Percentiles rank a stretch among this genome's conserved stretches.
These are phyloP conservation scores for Cunninghamia lanceolata DNA, from an alignment of 75 land plant genomes.

Conservation along the genomic window DNA sequence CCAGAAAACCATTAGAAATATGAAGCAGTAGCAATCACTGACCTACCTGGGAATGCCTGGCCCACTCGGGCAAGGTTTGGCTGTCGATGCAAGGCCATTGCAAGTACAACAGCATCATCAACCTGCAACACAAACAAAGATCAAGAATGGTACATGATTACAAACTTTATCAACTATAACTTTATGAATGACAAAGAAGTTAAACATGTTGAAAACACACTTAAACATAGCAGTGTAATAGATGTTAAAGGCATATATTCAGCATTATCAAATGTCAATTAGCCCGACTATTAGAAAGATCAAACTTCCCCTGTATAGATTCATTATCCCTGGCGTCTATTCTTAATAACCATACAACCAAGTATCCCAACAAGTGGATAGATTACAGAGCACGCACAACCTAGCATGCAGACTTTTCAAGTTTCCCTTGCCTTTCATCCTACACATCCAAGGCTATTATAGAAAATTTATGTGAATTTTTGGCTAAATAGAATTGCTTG, in stretches of 20 bases:
- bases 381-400: background rate
- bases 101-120: constrained; percentile 87
- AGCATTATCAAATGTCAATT: background rate
- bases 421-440: background rate
- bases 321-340: background rate
- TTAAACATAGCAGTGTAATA: background rate
- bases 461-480: no score
- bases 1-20: background rate
- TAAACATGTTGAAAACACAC: background rate
- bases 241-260: background rate
- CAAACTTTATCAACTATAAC: background rate
- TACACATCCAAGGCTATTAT: background rate
- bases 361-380: background rate
- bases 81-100: constrained; percentile 60
- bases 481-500: no score
- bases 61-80: constrained; percentile 30
- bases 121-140: constrained; percentile 35
- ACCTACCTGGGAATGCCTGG: constrained; percentile 16
- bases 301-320: background rate
- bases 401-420: background rate
- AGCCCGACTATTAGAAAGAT: background rate
- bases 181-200: background rate
- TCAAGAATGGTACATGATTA: background rate
- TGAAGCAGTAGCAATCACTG: background rate
- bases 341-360: background rate